Evolutionary conservation across 352 stramenopile genomes (phyloP), one percentile per base, ranked within the genome.

Genomic region (Pythium rhizo-oryzae): DNA sequence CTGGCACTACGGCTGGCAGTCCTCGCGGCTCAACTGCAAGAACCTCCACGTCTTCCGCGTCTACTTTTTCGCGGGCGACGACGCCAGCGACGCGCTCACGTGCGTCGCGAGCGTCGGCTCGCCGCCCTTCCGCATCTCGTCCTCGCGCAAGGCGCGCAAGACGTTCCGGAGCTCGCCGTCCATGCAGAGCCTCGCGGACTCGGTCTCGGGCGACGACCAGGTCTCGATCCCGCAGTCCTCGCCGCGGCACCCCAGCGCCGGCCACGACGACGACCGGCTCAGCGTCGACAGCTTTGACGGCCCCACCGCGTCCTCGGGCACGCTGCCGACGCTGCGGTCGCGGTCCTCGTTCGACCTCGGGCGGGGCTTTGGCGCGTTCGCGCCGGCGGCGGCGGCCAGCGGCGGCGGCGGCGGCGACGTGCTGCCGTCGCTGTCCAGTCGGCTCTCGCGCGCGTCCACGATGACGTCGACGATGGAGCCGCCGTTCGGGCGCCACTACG

Each of bases 1-100:
- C 55, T 94, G 87, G 87, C 87, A 94, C 70, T 94, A 94, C 59
- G 87, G 87, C 16, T 94, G 87, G 87, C 84, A 91, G 56, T 94
- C 87, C 5, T 94, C 87, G 28, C 77, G 87, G 1, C 78, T 94
- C 19, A 94, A 94, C 65, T 92, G 84, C 75, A 92, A 94, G 67
- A 92, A 92, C 50, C 65, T 91, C 59, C 87, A 94, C 71, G 84
- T 91, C 13, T 94, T 94, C 62, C 82, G 86, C 35, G 81, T 93
- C 49, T 91, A 89, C 61, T 74, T 87, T 25, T 92, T 91, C 69
- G 71, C 77, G 50, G 33, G 71, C 35, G 62, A 28, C 47, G 74
- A 82, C 8, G 68, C 47, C 7, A 24, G 21, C 25, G 47, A 60
- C 12, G 66, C 62, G 23, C 65, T 92, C 43, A 75, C 67, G 50